phyloP scores from a whole-genome alignment of 345 rosid species.

The Luvunga scandens region DNA sequence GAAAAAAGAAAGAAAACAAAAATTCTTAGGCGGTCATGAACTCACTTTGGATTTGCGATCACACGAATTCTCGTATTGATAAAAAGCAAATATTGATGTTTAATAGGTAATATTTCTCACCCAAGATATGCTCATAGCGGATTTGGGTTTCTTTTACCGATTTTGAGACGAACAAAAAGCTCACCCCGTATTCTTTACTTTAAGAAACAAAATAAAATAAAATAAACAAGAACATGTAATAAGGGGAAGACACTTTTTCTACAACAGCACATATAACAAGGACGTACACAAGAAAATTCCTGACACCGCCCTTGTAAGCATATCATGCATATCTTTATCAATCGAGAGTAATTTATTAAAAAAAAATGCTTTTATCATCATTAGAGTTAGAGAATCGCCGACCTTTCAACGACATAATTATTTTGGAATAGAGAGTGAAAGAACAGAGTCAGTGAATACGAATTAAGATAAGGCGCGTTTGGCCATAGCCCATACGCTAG shows the following conservation, averaged over 20 bases:
- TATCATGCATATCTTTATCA: not conserved
- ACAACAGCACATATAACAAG: not conserved
- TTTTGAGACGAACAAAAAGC: not conserved
- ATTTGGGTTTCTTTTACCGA: not conserved
- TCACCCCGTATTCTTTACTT: not conserved
- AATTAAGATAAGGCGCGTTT: too few species aligned
- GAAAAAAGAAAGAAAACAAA: too few species aligned
- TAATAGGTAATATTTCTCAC: too few species aligned
- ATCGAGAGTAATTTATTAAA: not conserved
- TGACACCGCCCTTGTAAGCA: not conserved
- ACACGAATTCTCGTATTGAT: too few species aligned
- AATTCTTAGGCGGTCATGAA: too few species aligned
- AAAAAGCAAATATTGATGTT: too few species aligned
- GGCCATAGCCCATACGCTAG: too few species aligned
- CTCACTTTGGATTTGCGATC: too few species aligned
- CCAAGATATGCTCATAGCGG: not conserved
- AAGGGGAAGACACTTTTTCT: not conserved
- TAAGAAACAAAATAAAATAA: not conserved
- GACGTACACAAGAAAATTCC: not conserved
- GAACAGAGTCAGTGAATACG: not conserved
- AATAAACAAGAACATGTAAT: too few species aligned
- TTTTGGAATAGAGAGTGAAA: not conserved
- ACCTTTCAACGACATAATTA: slow-evolving; percentile 17
- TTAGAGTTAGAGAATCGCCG: not conserved
- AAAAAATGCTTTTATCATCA: not conserved